These are phyloP conservation scores for Echites panduratus DNA, from an alignment of 257 asterid genomes.

Conservation along the genomic window DNA sequence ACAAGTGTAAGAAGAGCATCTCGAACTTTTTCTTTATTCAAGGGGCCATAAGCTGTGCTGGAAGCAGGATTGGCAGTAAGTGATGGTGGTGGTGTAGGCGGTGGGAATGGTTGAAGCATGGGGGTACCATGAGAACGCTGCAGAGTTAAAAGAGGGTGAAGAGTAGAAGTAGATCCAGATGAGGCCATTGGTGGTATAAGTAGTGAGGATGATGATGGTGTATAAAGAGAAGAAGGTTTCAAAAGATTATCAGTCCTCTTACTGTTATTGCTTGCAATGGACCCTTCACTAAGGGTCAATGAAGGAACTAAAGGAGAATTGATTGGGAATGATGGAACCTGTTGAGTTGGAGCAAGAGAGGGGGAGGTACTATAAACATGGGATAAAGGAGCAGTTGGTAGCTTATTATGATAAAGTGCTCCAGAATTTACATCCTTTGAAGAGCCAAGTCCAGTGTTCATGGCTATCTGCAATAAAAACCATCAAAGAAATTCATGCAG, in stretches of 20 bases:
- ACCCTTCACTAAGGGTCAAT: constrained; percentile 14
- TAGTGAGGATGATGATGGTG: constrained; percentile 24
- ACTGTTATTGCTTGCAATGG: constrained; percentile 17
- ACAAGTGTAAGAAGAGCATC: constrained; percentile 33
- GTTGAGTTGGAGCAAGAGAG: constrained; percentile 22
- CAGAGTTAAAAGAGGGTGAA: constrained; percentile 25
- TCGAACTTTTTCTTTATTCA: constrained; percentile 32
- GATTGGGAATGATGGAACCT: constrained; percentile 21
- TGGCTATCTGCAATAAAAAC: constrained; percentile 24
- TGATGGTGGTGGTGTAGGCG: constrained; percentile 28
- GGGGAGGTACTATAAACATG: constrained; percentile 15
- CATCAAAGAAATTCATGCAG: neutral
- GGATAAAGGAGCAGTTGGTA: constrained; percentile 18
- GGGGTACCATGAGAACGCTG: constrained; percentile 27
- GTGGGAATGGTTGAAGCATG: constrained; percentile 34
- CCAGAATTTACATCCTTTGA: constrained; percentile 21
- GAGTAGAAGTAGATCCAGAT: constrained; percentile 15
- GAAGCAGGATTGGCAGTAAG: constrained; percentile 21
- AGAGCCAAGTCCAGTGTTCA: constrained; percentile 22
- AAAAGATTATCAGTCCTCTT: constrained; percentile 26
- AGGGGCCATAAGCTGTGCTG: constrained; percentile 11
- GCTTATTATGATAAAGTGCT: constrained; percentile 16
- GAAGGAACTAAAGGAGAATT: constrained; percentile 19
- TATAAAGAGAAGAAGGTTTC: constrained; percentile 34
- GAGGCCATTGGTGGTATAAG: constrained; percentile 22